A percentile compares a stretch with the other conserved stretches of the same genome.
Evolutionary conservation across 352 stramenopile species (phyloP).

Genomic region (Blastocystis sp.): DNA sequence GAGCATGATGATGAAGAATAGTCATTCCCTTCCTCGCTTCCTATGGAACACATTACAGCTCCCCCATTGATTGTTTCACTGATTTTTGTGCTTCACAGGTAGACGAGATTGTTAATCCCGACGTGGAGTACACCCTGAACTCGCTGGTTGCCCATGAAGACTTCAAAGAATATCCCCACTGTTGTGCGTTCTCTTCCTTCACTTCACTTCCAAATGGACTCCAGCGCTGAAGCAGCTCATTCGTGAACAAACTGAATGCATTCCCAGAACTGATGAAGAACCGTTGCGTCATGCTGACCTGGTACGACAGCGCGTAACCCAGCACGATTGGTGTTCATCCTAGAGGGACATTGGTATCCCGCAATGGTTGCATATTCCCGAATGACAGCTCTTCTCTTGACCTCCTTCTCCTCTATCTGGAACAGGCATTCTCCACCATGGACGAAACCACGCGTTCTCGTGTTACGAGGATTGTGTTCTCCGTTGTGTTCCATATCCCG

Average conservation of each 20-base stretch:
- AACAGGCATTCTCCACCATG: not conserved
- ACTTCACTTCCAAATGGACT: constrained; percentile 1
- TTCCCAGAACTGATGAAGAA: not conserved
- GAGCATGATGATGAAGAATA: not conserved
- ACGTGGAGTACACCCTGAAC: not conserved
- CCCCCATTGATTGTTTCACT: not conserved
- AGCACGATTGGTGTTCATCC: not conserved
- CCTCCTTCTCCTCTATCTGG: not conserved
- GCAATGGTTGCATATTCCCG: not conserved
- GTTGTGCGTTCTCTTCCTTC: not conserved
- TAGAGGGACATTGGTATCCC: constrained; percentile 9
- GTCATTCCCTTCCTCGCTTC: not conserved
- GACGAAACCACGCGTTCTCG: no score
- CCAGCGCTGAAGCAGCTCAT: not conserved
- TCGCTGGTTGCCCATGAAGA: not conserved
- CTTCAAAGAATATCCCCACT: not conserved
- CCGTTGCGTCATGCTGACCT: constrained; percentile 13
- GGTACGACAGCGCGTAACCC: not conserved
- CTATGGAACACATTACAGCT: not conserved
- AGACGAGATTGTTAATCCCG: not conserved
- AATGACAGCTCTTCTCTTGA: not conserved
- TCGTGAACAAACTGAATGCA: not conserved
- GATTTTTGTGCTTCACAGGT: not conserved
- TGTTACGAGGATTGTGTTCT: not conserved
- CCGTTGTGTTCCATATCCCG: not conserved